These are phyloP conservation scores for Phylloporus scabripes DNA, from an alignment of 768 basidiomycete genomes.

Conservation along the genomic window DNA sequence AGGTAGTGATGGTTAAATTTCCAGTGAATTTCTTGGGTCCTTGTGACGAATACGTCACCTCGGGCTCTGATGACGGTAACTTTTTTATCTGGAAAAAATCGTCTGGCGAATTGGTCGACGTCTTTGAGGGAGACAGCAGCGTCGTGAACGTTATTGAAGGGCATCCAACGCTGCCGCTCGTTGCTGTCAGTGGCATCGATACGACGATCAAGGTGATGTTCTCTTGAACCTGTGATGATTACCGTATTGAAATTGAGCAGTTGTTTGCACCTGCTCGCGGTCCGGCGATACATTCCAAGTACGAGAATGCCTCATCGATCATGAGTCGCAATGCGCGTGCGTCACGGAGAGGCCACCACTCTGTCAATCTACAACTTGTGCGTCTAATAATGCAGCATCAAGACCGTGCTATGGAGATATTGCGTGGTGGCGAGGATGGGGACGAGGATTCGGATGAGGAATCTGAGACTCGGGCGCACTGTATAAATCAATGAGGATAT, in stretches of 20 bases:
- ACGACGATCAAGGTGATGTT: slow-evolving; percentile 67
- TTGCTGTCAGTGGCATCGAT: slow-evolving; percentile 89
- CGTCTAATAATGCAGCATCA: slow-evolving; percentile 31
- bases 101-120: slow-evolving; percentile 57
- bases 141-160: slow-evolving; percentile 87
- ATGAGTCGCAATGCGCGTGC: slow-evolving; percentile 48
- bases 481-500: slow-evolving; percentile 26
- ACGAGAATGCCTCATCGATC: slow-evolving; percentile 48
- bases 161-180: slow-evolving; percentile 69
- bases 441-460: slow-evolving; percentile 18
- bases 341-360: slow-evolving; percentile 22
- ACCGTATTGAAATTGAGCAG: slow-evolving; percentile 31
- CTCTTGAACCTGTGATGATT: background rate
- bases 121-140: slow-evolving; percentile 77
- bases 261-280: slow-evolving; percentile 57
- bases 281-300: slow-evolving; percentile 49
- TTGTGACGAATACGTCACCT: slow-evolving; percentile 68
- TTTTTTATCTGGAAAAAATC: slow-evolving; percentile 84
- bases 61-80: slow-evolving; percentile 84
- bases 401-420: slow-evolving; percentile 19
- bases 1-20: slow-evolving; percentile 1
- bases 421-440: slow-evolving; percentile 20
- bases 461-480: slow-evolving; percentile 22
- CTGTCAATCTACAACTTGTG: slow-evolving; percentile 22
- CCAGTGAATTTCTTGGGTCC: slow-evolving; percentile 83